These are phyloP conservation scores for Chaetomium sp. DNA, from an alignment of 2,329 filamentous ascomycete genomes.

Conservation along the genomic window DNA sequence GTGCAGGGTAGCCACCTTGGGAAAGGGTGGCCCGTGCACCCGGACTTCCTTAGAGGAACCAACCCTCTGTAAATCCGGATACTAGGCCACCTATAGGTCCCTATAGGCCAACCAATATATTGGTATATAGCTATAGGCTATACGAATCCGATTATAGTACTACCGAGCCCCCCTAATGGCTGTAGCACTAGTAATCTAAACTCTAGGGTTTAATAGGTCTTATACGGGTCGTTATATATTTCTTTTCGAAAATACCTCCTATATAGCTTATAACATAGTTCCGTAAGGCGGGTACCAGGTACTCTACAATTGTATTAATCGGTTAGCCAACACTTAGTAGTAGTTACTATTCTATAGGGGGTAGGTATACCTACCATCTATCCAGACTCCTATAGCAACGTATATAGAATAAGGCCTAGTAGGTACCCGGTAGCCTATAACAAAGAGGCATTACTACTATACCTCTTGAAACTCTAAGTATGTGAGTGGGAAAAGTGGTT, in stretches of 20 bases:
- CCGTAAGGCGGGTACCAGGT: constrained; percentile 20
- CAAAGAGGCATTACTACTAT: constrained; percentile 16
- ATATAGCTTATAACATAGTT: constrained; percentile 24
- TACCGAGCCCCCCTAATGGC: too few relatives aligned
- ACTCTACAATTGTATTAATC: constrained; percentile 10
- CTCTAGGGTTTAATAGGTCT: too few relatives aligned
- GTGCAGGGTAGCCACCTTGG: too few relatives aligned
- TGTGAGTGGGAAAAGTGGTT: constrained; percentile 25
- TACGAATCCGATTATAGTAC: too few relatives aligned
- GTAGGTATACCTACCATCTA: constrained; percentile 20
- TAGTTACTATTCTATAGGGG: constrained; percentile 10
- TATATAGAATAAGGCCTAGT: constrained; percentile 24
- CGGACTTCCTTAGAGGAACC: too few relatives aligned
- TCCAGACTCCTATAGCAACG: constrained; percentile 22
- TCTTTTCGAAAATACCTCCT: constrained; percentile 22
- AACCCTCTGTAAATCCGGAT: too few relatives aligned
- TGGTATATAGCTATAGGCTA: too few relatives aligned
- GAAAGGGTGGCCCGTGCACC: too few relatives aligned
- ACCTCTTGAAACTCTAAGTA: constrained; percentile 16
- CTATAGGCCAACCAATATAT: too few relatives aligned
- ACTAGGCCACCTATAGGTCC: too few relatives aligned
- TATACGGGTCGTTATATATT: constrained; percentile 18
- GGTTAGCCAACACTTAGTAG: neutral
- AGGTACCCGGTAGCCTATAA: constrained; percentile 19
- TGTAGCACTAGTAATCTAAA: too few relatives aligned